These are phyloP conservation scores for Halenospora varia DNA, from an alignment of 495 filamentous ascomycete species.

Conservation along the genomic window DNA sequence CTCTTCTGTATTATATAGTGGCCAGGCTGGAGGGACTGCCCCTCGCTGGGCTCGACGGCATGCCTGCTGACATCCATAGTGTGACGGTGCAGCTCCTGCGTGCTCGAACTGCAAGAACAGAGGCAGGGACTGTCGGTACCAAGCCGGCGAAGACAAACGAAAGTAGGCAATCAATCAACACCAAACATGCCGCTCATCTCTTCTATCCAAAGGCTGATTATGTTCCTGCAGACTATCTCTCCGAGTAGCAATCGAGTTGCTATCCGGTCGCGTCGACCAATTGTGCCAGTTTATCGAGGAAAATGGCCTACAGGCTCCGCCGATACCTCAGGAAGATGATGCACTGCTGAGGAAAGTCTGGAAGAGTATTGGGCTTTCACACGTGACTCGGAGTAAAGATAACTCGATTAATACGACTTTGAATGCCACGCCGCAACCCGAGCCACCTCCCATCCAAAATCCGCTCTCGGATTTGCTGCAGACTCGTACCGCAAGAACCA, in stretches of 20 bases:
- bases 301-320: constrained; percentile 36
- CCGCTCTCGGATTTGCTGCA: too few relatives aligned
- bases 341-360: background rate
- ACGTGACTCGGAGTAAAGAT: background rate
- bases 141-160: constrained; percentile 45
- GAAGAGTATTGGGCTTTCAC: background rate
- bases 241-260: constrained; percentile 43
- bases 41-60: too few relatives aligned
- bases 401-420: too few relatives aligned
- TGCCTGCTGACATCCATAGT: too few relatives aligned
- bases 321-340: constrained; percentile 43
- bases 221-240: constrained; percentile 37
- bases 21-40: too few relatives aligned
- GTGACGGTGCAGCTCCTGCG: constrained; percentile 41
- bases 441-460: too few relatives aligned
- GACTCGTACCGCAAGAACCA: too few relatives aligned
- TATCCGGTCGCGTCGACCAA: constrained; percentile 43
- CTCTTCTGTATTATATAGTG: too few relatives aligned
- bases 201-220: too few relatives aligned
- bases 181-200: too few relatives aligned
- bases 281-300: constrained; percentile 43
- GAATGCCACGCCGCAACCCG: too few relatives aligned
- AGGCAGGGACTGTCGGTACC: constrained; percentile 43
- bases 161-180: constrained; percentile 37
- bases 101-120: constrained; percentile 47